Percentiles rank a stretch among this genome's conserved stretches.
Conservation (phyloP, 2,329 filamentous ascomycete species). For the Apiospora malaysiana region DNA sequence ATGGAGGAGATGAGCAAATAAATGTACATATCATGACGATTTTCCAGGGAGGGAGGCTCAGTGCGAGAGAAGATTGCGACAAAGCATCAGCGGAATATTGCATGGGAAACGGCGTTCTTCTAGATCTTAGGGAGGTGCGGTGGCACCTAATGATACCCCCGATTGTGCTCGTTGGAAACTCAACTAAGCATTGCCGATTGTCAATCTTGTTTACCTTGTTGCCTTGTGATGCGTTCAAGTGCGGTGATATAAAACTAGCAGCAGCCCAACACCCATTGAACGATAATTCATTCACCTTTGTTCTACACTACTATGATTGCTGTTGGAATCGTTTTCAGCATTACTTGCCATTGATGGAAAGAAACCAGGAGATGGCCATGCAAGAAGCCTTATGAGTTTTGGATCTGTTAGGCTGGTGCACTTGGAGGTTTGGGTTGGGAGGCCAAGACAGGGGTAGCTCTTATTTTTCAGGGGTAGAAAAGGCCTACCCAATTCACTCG, state of each 20-base stretch:
- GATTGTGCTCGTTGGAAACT: conserved; percentile 13
- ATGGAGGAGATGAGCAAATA: background rate
- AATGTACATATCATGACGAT: conserved; percentile 9
- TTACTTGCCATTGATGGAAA: no score
- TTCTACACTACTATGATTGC: no score
- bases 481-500: no score
- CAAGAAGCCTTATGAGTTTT: no score
- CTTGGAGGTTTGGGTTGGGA: background rate
- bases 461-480: background rate
- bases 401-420: no score
- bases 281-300: no score
- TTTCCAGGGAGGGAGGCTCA: background rate
- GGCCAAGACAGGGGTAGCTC: background rate
- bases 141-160: conserved; percentile 22
- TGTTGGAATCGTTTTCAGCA: no score
- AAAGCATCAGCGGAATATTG: conserved; percentile 20
- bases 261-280: background rate
- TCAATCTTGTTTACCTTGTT: background rate
- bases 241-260: background rate
- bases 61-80: background rate
- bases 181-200: conserved; percentile 7
- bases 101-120: conserved; percentile 24
- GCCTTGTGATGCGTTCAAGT: background rate
- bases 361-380: no score
- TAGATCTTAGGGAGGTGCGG: conserved; percentile 18